phyloP scores from a whole-genome alignment of 2,329 filamentous ascomycete species.

The Hymenoscyphus linearis region DNA sequence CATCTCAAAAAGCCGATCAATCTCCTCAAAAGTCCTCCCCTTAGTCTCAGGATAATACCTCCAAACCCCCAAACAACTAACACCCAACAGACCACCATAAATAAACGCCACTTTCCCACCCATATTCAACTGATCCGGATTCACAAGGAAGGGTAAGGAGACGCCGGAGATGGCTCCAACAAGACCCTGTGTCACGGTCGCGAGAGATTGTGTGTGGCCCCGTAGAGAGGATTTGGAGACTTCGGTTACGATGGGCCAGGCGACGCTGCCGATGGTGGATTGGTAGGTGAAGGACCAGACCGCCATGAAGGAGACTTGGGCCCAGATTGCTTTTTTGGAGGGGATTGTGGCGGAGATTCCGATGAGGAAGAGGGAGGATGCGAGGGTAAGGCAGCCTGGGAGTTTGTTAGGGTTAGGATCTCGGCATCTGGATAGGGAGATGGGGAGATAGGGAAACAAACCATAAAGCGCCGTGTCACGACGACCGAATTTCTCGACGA shows the following conservation, averaged over 20 bases:
- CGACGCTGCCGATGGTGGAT: conserved; percentile 33
- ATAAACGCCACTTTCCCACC: conserved; percentile 38
- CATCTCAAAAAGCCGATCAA: conserved; percentile 41
- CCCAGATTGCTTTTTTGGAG: conserved; percentile 14
- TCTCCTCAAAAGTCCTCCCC: conserved; percentile 40
- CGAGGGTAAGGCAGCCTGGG: conserved; percentile 12
- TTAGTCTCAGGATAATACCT: conserved; percentile 44
- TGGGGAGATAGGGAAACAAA: not conserved
- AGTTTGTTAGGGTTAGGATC: not conserved
- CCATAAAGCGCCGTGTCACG: conserved; percentile 26
- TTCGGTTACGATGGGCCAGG: conserved; percentile 40
- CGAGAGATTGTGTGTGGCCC: conserved; percentile 21
- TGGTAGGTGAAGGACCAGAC: conserved; percentile 25
- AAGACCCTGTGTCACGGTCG: conserved; percentile 20
- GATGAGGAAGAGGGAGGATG: conserved; percentile 19
- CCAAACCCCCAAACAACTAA: conserved; percentile 36
- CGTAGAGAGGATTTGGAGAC: conserved; percentile 40
- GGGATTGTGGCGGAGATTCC: conserved; percentile 18
- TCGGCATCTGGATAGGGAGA: not conserved
- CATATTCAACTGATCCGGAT: conserved; percentile 35
- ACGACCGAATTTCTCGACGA: conserved; percentile 31
- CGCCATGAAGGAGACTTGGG: conserved; percentile 24
- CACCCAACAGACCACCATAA: conserved; percentile 36
- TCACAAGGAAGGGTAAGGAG: conserved; percentile 31
- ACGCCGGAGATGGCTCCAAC: conserved; percentile 18